Percentiles rank a stretch among this genome's conserved stretches.
Conservation (phyloP, 352 stramenopile genomes). For the Phytophthora hibernalis region DNA sequence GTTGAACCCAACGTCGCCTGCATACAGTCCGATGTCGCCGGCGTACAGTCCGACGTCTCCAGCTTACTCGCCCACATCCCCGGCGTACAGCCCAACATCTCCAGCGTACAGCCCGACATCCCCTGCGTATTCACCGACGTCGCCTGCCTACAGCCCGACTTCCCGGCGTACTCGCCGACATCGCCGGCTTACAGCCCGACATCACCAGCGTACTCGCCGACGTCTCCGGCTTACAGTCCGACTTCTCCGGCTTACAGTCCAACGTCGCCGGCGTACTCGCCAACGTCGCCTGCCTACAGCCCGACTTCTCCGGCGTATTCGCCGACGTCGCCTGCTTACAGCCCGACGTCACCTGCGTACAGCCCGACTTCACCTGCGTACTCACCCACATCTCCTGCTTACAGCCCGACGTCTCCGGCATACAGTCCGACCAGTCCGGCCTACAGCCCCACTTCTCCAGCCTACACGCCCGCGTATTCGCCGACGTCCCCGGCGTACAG, state of each 20-base stretch:
- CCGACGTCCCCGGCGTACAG: conserved; percentile 69
- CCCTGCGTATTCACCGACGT: conserved; percentile 80
- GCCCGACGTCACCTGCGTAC: conserved; percentile 66
- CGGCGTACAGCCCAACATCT: conserved; percentile 84
- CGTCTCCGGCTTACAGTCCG: conserved; percentile 81
- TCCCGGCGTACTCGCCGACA: conserved; percentile 81
- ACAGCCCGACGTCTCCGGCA: conserved; percentile 74
- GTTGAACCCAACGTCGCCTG: conserved; percentile 80
- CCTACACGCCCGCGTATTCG: conserved; percentile 84
- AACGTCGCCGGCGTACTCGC: conserved; percentile 81
- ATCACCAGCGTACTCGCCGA: conserved; percentile 85
- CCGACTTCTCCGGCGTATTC: conserved; percentile 69
- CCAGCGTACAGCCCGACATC: conserved; percentile 78
- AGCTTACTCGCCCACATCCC: conserved; percentile 79
- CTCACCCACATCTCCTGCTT: conserved; percentile 70
- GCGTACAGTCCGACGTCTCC: conserved; percentile 87
- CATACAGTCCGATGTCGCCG: conserved; percentile 86
- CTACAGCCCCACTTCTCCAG: conserved; percentile 81
- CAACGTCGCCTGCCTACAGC: conserved; percentile 70
- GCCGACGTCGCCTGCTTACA: conserved; percentile 77
- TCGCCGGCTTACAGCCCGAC: conserved; percentile 83
- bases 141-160: conserved; percentile 74
- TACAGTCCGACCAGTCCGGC: conserved; percentile 91
- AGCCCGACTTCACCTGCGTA: conserved; percentile 73
- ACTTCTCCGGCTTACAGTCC: conserved; percentile 78